Evolutionary conservation across 2,329 filamentous ascomycete genomes (phyloP).

Genomic region (Emmonsiellopsis sp.): DNA sequence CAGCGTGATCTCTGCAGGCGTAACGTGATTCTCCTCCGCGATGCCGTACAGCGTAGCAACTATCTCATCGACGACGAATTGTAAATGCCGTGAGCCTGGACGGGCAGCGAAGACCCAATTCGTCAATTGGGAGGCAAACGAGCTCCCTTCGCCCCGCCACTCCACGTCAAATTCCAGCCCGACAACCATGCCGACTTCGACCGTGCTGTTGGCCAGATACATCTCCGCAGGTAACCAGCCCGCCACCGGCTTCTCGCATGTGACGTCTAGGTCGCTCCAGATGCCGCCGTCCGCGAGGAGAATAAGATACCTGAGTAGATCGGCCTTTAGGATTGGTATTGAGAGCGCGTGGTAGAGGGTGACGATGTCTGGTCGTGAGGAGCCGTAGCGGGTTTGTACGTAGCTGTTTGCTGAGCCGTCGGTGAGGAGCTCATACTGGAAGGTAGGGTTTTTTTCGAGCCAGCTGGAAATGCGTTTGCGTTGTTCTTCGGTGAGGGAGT

Average conservation of each 20-base stretch:
- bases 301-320: constrained; percentile 36
- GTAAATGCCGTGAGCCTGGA: constrained; percentile 13
- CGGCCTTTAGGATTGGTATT: constrained; percentile 32
- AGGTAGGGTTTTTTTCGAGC: constrained; percentile 19
- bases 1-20: constrained; percentile 11
- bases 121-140: constrained; percentile 15
- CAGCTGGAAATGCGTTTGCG: constrained; percentile 15
- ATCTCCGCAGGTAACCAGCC: constrained; percentile 29
- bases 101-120: constrained; percentile 17
- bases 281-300: constrained; percentile 31
- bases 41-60: constrained; percentile 13
- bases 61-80: constrained; percentile 13
- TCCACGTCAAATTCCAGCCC: constrained; percentile 30
- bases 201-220: constrained; percentile 6
- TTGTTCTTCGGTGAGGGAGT: constrained; percentile 16
- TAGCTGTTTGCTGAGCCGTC: constrained; percentile 23
- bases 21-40: constrained; percentile 10
- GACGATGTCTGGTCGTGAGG: constrained; percentile 28
- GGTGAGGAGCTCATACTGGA: constrained; percentile 20
- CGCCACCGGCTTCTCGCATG: constrained; percentile 23
- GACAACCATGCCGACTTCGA: constrained; percentile 23
- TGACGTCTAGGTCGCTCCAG: constrained; percentile 34
- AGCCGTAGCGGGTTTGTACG: constrained; percentile 22
- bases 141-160: constrained; percentile 1
- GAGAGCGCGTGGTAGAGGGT: constrained; percentile 24